Percentiles rank a stretch among this genome's conserved stretches.
These are phyloP conservation scores for Phaeomoniella chlamydospora DNA, from an alignment of 2,329 filamentous ascomycete species.

Conservation along the genomic window DNA sequence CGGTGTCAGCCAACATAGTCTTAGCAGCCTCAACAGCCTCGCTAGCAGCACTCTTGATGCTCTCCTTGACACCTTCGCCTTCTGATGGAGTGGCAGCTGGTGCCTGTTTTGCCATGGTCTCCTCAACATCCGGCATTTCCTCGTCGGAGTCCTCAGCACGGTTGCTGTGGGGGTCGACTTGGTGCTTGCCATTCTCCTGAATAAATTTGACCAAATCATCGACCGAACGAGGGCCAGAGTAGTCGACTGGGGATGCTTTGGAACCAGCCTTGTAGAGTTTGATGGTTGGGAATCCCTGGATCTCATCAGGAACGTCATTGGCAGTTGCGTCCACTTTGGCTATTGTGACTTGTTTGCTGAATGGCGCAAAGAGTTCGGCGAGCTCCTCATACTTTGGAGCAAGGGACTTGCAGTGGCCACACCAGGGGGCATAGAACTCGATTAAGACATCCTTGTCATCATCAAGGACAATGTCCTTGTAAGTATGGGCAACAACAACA, in stretches of 20 bases:
- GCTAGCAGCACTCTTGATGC: conserved; percentile 50
- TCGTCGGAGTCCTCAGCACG: conserved; percentile 41
- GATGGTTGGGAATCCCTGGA: conserved; percentile 97
- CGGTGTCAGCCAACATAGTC: conserved; percentile 8
- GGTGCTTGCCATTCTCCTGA: conserved; percentile 87
- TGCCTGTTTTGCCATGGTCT: conserved; percentile 12
- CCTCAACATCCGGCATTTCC: conserved; percentile 14
- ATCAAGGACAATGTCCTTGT: conserved; percentile 81
- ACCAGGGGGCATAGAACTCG: conserved; percentile 93
- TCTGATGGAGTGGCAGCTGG: conserved; percentile 10
- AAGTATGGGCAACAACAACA: conserved; percentile 84
- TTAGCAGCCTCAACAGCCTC: conserved; percentile 46
- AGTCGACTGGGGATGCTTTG: conserved; percentile 75
- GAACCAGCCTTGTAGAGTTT: conserved; percentile 88
- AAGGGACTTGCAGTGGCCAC: conserved; percentile 56
- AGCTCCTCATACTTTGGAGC: conserved; percentile 56
- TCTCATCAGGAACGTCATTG: conserved; percentile 95
- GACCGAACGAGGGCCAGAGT: conserved; percentile 73
- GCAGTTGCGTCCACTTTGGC: conserved; percentile 89
- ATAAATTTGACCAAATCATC: conserved; percentile 89
- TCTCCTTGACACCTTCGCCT: conserved; percentile 28
- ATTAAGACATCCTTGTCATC: conserved; percentile 92
- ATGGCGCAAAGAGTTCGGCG: conserved; percentile 37
- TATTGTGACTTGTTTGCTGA: conserved; percentile 47
- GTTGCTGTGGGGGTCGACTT: conserved; percentile 50